phyloP scores from a whole-genome alignment of 345 rosid genomes.

The Eucalyptus cladocalyx region DNA sequence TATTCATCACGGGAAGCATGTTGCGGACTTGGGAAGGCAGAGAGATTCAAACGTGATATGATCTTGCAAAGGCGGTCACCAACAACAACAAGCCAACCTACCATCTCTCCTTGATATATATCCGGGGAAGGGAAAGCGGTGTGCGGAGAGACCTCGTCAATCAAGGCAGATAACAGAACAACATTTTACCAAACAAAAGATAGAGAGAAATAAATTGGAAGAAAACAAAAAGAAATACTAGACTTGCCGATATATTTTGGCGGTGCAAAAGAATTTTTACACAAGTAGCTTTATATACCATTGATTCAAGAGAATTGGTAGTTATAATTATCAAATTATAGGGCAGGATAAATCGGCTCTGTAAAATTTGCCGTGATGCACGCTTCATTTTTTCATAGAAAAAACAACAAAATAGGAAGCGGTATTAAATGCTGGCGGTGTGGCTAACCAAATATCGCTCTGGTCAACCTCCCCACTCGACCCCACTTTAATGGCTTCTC shows the following conservation, averaged over 20 bases:
- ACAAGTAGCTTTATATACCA: background rate
- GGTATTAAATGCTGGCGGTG: slow-evolving; percentile 28
- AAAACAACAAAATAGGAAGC: background rate
- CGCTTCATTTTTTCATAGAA: background rate
- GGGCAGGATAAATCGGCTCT: background rate
- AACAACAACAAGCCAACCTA: slow-evolving; percentile 25
- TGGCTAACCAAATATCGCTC: slow-evolving; percentile 4
- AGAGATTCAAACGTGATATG: background rate
- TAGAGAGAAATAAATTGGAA: background rate
- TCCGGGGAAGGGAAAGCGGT: background rate
- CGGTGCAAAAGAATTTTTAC: background rate
- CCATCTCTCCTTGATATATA: background rate
- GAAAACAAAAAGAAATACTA: background rate
- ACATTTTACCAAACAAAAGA: background rate
- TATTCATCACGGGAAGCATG: background rate
- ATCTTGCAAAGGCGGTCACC: slow-evolving; percentile 22
- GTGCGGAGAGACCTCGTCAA: background rate
- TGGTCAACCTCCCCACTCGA: slow-evolving; percentile 1
- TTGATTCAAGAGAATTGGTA: background rate
- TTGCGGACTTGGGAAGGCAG: background rate
- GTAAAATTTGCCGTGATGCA: background rate
- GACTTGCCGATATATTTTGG: background rate
- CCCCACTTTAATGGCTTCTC: background rate
- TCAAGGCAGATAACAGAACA: background rate
- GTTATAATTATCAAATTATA: background rate